A percentile compares a stretch with the other conserved stretches of the same genome.
These are phyloP conservation scores for Saposhnikovia divaricata DNA, from an alignment of 129 eudicot species.

Conservation along the genomic window DNA sequence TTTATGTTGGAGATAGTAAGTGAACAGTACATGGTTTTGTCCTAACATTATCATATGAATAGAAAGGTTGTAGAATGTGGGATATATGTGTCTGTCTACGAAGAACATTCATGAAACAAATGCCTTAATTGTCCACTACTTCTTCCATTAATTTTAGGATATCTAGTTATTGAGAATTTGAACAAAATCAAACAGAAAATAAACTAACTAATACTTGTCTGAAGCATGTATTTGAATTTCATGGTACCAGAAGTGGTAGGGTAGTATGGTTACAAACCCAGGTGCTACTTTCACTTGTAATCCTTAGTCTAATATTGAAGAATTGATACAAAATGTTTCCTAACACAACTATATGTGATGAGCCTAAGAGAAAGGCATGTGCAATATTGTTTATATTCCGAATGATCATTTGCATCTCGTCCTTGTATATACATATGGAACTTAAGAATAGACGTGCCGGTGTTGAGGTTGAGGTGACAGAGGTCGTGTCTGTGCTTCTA, in stretches of 20 bases:
- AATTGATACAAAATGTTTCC: neutral
- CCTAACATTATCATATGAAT: too few relatives aligned
- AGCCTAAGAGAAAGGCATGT: neutral
- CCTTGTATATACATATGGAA: neutral
- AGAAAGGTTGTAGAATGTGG: too few relatives aligned
- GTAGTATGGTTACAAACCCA: neutral
- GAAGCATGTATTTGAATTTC: neutral
- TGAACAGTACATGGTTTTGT: too few relatives aligned
- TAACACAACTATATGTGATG: neutral
- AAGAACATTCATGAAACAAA: too few relatives aligned
- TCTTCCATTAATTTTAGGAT: neutral
- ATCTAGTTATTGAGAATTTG: neutral
- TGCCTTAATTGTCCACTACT: too few relatives aligned
- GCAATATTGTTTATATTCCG: neutral
- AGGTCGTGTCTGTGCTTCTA: too few relatives aligned
- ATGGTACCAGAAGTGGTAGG: neutral
- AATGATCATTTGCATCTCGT: neutral
- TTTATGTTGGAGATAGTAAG: too few relatives aligned
- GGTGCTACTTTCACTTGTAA: neutral
- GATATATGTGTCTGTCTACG: too few relatives aligned
- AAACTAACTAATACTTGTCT: neutral
- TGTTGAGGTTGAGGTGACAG: too few relatives aligned
- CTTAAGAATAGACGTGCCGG: too few relatives aligned
- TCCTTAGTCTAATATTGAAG: too few relatives aligned
- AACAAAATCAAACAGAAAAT: neutral